These are phyloP conservation scores for Trichoderma guizhouense DNA, from an alignment of 2,329 filamentous ascomycete species.

Conservation along the genomic window DNA sequence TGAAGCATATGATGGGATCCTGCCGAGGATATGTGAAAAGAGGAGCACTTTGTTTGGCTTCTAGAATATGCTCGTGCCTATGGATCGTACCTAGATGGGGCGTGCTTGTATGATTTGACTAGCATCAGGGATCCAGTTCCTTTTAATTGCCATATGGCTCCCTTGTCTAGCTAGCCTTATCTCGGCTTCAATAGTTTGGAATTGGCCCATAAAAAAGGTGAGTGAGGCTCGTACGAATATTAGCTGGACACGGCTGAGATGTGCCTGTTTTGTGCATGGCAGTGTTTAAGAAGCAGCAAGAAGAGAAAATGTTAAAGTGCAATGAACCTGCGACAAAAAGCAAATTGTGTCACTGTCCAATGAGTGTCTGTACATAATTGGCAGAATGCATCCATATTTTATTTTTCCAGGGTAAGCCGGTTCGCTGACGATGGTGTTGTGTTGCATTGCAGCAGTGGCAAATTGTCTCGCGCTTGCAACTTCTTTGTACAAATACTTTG, in stretches of 20 bases:
- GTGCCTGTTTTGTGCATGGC: background rate
- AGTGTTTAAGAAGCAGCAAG: background rate
- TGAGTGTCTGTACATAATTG: background rate
- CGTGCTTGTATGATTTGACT: background rate
- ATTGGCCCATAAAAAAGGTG: background rate
- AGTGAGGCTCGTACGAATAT: background rate
- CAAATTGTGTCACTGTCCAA: background rate
- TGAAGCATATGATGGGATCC: background rate
- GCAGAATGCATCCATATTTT: background rate
- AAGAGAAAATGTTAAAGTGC: background rate
- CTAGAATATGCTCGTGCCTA: background rate
- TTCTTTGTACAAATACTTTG: background rate
- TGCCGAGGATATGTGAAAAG: background rate
- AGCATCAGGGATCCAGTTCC: background rate
- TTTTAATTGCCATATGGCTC: conserved; percentile 12
- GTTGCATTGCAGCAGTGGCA: background rate
- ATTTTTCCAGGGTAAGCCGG: background rate
- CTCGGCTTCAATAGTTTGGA: background rate
- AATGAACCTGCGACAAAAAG: background rate
- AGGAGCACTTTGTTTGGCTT: background rate
- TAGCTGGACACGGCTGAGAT: background rate
- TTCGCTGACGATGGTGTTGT: background rate
- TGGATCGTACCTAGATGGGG: background rate
- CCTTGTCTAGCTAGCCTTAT: conserved; percentile 3
- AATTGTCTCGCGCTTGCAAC: background rate